Evolutionary conservation across 352 stramenopile species (phyloP).

Genomic region (Phytophthora idaei): DNA sequence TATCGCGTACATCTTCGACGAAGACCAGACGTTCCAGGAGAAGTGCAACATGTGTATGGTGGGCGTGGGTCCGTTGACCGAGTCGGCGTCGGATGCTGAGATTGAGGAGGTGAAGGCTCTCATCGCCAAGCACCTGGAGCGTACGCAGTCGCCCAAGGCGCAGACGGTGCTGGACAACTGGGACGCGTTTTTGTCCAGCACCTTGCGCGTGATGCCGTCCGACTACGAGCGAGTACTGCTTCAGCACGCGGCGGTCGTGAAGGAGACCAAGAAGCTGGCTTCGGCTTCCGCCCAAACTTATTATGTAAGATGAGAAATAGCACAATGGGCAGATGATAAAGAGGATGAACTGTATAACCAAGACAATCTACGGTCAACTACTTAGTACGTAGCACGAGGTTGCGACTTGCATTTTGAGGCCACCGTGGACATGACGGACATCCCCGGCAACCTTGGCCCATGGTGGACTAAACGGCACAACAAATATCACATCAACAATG

Average conservation of each 20-base stretch:
- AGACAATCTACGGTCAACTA: neutral
- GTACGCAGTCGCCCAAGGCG: conserved; percentile 89
- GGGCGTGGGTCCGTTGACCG: conserved; percentile 59
- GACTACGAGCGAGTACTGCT: conserved; percentile 73
- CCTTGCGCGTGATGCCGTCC: conserved; percentile 69
- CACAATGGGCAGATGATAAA: conserved; percentile 14
- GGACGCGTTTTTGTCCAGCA: conserved; percentile 60
- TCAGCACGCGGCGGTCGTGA: conserved; percentile 38
- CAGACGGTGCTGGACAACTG: conserved; percentile 92
- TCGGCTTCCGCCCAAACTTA: conserved; percentile 33
- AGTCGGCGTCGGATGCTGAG: conserved; percentile 71
- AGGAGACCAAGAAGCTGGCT: conserved; percentile 38
- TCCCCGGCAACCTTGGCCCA: too few species aligned
- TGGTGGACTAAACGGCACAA: too few species aligned
- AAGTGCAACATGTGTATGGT: conserved; percentile 98
- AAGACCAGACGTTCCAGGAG: conserved; percentile 89
- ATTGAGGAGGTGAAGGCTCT: conserved; percentile 88
- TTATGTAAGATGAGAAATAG: conserved; percentile 30
- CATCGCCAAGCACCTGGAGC: conserved; percentile 88
- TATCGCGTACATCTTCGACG: conserved; percentile 97
- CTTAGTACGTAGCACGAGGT: too few species aligned
- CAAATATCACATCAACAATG: too few species aligned
- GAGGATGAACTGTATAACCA: conserved; percentile 5
- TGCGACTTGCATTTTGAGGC: too few species aligned
- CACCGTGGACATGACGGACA: too few species aligned